Base-by-base conservation (phyloP, 768 basidiomycete species). In the Pleurotus pulmonarius region DNA sequence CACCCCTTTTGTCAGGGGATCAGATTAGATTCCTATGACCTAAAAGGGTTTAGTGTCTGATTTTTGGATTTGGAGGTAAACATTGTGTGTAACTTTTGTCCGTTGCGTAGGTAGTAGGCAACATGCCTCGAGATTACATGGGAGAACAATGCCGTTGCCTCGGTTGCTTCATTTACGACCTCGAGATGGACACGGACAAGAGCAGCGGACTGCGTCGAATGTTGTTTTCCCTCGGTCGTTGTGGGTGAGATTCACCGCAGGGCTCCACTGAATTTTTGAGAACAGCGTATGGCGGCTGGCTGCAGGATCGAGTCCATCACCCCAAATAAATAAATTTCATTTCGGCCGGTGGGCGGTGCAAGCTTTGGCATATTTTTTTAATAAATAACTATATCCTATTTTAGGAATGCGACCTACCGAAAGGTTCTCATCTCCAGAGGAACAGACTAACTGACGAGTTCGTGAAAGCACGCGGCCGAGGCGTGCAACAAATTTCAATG, bases 401-500 rank as follows among this genome's bases (percentile, higher is more conserved):
- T 47, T 47, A 25, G 46, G 24, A 47, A 24, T 47, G 46, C 24
- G 46, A 47, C 24, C 24, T 20, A 16, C 46, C 46, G 18, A 20
- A 20, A 25, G 13, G 24, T 15, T 25, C 18, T 20, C 46, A 20
- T 20, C 18, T 25, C 16, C 46, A 20, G 24, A 25, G 16, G 22
- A 49, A 20, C 26, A 29, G 22, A 25, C 48, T 49, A 49, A 24
- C 26, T 49, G 48, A 49, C 48, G 37, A 49, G 20, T 15, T 26
- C 48, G 16, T 34, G 41, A 53, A 20, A 47, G 34, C 51, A 53
- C 25, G 39, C 51, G 51, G 51, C 51, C 51, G 51, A 53, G 39
- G 51, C 51, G 39, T 53, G 51, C 51, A 18, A n/a, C 51, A 53
- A 53, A 59, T 59, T 63, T 52, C 53, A 41, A 6, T 15, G 43